Evolutionary conservation across 768 basidiomycete genomes (phyloP).

Genomic region (Leccinum incarnatum): DNA sequence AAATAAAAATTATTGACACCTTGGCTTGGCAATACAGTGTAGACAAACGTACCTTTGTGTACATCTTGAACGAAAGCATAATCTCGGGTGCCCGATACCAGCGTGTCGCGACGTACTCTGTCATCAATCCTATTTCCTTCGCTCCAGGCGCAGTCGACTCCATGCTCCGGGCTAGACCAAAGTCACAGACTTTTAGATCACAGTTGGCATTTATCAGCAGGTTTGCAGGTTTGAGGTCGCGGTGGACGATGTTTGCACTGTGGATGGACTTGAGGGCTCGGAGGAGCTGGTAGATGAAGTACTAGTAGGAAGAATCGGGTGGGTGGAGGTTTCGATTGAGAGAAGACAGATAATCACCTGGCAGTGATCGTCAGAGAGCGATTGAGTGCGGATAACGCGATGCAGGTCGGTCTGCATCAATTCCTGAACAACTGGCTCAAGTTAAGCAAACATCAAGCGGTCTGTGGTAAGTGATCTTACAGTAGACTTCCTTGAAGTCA

Average conservation of each 20-base stretch:
- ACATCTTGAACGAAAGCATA: conserved; percentile 93
- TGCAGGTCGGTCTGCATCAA: conserved; percentile 91
- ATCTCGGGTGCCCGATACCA: conserved; percentile 96
- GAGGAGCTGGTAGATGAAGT: conserved; percentile 82
- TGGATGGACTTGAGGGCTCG: conserved; percentile 88
- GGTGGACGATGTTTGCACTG: conserved; percentile 77
- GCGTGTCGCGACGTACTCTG: conserved; percentile 85
- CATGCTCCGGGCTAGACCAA: conserved; percentile 74
- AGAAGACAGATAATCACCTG: conserved; percentile 44
- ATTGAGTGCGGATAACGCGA: conserved; percentile 86
- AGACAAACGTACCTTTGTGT: conserved; percentile 53
- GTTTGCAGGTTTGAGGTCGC: conserved; percentile 85
- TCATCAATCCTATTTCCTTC: conserved; percentile 69
- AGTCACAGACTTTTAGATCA: conserved; percentile 87
- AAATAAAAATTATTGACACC: not conserved
- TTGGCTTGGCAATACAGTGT: conserved; percentile 8
- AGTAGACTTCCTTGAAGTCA: conserved; percentile 85
- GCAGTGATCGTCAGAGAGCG: conserved; percentile 87
- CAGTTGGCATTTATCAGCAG: conserved; percentile 86
- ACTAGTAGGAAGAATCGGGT: conserved; percentile 39
- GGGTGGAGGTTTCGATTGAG: not conserved
- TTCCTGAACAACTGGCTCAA: conserved; percentile 68
- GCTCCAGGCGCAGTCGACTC: conserved; percentile 50
- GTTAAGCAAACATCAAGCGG: conserved; percentile 5
- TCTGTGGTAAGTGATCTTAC: conserved; percentile 36